Evolutionary conservation across 176 grass and related monocot species (phyloP).

Genomic region (Musa beccarii): DNA sequence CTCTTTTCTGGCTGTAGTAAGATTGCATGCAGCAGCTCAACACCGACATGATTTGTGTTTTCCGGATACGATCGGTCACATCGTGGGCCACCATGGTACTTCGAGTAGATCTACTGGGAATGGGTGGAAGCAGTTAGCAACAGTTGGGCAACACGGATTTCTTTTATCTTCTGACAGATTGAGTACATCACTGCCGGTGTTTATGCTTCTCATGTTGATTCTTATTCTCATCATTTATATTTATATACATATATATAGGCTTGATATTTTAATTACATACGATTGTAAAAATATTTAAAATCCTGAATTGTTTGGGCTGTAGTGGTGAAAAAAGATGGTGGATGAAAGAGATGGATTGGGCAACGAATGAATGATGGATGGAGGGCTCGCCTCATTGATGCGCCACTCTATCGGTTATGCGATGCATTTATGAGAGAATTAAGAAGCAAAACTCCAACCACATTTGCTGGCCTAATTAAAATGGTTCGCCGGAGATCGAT

Average conservation of each 20-base stretch:
- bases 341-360: no score
- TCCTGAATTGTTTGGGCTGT: not conserved
- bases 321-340: not conserved
- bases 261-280: no score
- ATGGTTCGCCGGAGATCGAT: not conserved
- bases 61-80: not conserved
- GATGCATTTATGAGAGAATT: not conserved
- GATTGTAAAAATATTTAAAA: not conserved
- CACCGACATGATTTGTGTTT: not conserved
- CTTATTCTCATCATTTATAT: no score
- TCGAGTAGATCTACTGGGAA: not conserved
- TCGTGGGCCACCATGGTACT: not conserved
- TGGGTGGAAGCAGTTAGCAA: not conserved
- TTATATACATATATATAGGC: no score
- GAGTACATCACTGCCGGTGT: no score
- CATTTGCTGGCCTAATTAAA: not conserved
- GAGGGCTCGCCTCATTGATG: not conserved
- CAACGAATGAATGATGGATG: not conserved
- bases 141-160: no score
- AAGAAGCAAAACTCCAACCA: not conserved
- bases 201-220: no score
- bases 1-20: not conserved
- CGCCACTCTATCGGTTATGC: not conserved
- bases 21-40: not conserved
- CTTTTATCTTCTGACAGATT: no score